A percentile compares a stretch with the other conserved stretches of the same genome.
Conservation (phyloP, 148 eudicot species). For the Rhododendron henanense region DNA sequence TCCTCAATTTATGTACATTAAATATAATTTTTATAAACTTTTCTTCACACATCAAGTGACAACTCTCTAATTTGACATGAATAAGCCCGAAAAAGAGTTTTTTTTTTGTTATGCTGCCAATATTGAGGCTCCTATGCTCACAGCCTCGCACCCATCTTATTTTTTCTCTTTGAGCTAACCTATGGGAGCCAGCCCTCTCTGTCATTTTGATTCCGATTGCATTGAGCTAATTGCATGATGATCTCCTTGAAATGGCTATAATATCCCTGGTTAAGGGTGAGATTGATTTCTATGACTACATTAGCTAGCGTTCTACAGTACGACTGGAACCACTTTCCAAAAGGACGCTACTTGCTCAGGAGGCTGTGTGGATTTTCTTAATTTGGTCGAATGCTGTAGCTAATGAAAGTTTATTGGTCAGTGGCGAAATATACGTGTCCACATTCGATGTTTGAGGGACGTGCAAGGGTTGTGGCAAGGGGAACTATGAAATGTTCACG, state of each 20-base stretch:
- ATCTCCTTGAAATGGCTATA: background rate
- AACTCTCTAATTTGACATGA: too few relatives aligned
- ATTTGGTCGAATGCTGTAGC: background rate
- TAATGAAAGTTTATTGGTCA: background rate
- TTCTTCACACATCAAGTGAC: too few relatives aligned
- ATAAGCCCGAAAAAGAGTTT: too few relatives aligned
- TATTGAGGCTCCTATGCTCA: slow-evolving; percentile 8
- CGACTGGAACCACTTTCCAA: background rate
- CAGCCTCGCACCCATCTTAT: too few relatives aligned
- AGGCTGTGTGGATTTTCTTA: background rate
- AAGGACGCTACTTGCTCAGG: background rate
- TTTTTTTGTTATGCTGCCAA: background rate
- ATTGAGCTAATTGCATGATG: slow-evolving; percentile 8
- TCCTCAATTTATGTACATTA: background rate
- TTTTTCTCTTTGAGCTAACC: too few relatives aligned
- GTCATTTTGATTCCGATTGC: slow-evolving; percentile 2
- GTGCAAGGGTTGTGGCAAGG: background rate
- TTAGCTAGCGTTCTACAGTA: too few relatives aligned
- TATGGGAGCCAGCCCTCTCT: background rate
- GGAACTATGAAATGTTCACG: background rate
- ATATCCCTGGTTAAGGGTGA: background rate
- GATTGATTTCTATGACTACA: background rate
- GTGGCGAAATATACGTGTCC: background rate
- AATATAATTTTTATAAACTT: too few relatives aligned
- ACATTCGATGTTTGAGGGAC: background rate